phyloP scores from a whole-genome alignment of 352 stramenopile genomes.

The Peronospora destructor region DNA sequence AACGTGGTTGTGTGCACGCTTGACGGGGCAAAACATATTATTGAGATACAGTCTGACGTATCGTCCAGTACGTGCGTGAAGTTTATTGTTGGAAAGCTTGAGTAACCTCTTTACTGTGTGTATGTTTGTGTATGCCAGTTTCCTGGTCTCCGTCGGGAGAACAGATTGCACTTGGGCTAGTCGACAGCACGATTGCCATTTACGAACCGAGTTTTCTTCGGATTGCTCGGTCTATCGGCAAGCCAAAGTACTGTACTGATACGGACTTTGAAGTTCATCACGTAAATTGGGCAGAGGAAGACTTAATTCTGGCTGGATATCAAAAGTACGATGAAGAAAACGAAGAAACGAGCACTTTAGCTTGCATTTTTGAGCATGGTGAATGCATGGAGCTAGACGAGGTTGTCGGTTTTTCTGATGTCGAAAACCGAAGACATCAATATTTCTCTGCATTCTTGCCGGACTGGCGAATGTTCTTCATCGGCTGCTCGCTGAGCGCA shows the following conservation, averaged over 20 bases:
- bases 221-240: constrained; percentile 29
- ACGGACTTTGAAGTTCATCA: constrained; percentile 45
- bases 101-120: neutral
- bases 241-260: constrained; percentile 32
- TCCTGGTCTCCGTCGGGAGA: constrained; percentile 44
- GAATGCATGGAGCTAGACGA: constrained; percentile 51
- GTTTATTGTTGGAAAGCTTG: neutral
- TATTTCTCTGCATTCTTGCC: constrained; percentile 59
- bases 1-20: constrained; percentile 36
- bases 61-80: constrained; percentile 21
- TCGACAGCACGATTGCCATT: constrained; percentile 30
- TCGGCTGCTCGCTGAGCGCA: constrained; percentile 69
- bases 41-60: constrained; percentile 18
- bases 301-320: constrained; percentile 60
- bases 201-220: constrained; percentile 27
- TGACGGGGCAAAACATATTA: constrained; percentile 14
- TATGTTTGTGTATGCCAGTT: constrained; percentile 14
- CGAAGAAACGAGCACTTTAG: constrained; percentile 44
- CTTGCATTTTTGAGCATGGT: constrained; percentile 51
- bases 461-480: constrained; percentile 79
- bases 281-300: constrained; percentile 65
- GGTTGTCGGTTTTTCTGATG: constrained; percentile 55
- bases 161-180: constrained; percentile 39
- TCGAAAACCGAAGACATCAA: constrained; percentile 47
- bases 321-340: constrained; percentile 42